These are phyloP conservation scores for Xylaria sp. DNA, from an alignment of 2,329 filamentous ascomycete genomes.

Conservation along the genomic window DNA sequence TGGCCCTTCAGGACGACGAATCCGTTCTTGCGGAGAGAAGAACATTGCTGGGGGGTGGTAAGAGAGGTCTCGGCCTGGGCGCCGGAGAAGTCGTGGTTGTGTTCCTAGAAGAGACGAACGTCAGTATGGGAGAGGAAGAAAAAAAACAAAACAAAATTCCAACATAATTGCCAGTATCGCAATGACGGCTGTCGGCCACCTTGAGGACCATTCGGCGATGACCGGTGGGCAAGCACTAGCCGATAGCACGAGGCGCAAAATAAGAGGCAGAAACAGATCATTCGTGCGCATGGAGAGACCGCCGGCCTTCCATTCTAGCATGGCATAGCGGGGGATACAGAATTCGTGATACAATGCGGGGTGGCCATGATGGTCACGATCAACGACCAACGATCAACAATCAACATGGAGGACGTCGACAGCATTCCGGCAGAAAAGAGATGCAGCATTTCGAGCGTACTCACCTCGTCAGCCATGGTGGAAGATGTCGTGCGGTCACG, in stretches of 20 bases:
- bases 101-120: conserved; percentile 38
- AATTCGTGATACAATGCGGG: conserved; percentile 22
- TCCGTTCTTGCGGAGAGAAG: conserved; percentile 98
- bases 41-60: conserved; percentile 98
- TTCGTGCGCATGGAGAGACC: conserved; percentile 2
- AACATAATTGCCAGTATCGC: neutral
- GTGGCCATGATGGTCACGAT: conserved; percentile 5
- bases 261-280: neutral
- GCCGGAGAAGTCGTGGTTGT: conserved; percentile 75
- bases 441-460: conserved; percentile 23
- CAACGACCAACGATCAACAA: no score
- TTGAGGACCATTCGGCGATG: neutral
- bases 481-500: conserved; percentile 35
- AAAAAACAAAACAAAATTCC: neutral
- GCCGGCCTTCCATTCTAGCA: neutral
- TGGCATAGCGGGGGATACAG: conserved; percentile 12
- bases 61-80: conserved; percentile 92
- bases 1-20: conserved; percentile 97
- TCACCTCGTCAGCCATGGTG: conserved; percentile 57
- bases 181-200: neutral
- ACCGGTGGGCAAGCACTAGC: neutral
- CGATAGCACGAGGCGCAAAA: neutral
- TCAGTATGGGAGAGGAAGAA: conserved; percentile 17
- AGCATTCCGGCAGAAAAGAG: neutral
- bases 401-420: neutral